Base-by-base conservation (phyloP, 2,329 filamentous ascomycete genomes). In the Diplodia sapinea region DNA sequence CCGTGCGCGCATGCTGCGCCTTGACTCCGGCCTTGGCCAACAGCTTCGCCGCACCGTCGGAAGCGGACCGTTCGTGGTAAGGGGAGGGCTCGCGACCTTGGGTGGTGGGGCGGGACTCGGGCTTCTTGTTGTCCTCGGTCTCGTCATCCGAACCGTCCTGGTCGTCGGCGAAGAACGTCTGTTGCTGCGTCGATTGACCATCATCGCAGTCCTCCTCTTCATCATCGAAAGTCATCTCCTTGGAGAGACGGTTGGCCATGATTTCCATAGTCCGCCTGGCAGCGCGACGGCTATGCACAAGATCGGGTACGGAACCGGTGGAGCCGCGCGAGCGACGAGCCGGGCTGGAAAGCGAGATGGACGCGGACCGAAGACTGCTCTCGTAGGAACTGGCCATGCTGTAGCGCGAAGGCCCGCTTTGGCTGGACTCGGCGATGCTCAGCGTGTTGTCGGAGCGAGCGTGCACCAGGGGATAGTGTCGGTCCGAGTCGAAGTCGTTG, bases 311-410 rank as follows among this genome's bases (percentile, higher is more conserved):
- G 62, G 77, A 79, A 23, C 77, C 77, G 36, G 75, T 74, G 29
- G 78, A 80, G 69, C 77, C 76, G 36, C 76, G 76, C 55, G 77
- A 79, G 38, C 75, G 76, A 38, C 76, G 75, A 12, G 76, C 66
- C 4, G 76, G 74, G 17, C 76, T 75, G 64, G 72, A 76, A 74
- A 77, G 75, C 5, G 76, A 73, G 31, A 74, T 73, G 17, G 74
- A 76, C 7, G 73, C 75, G 7, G 84, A 85, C 64, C 84, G 77
- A 50, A 85, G 80, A 70, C 86, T 82, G 73, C 84, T 86, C 72
- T 87, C 84, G 68, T 86, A 84, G 5, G 85, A 87, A 73, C 84
- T 85, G 29, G 50, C 66, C 70, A 85, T 85, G 79, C 84, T 86
- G 63, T 85, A 82, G 15, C 82, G 82, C 2, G 83, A 82, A 67